These are phyloP conservation scores for Mycena floridula DNA, from an alignment of 768 basidiomycete genomes.

Conservation along the genomic window DNA sequence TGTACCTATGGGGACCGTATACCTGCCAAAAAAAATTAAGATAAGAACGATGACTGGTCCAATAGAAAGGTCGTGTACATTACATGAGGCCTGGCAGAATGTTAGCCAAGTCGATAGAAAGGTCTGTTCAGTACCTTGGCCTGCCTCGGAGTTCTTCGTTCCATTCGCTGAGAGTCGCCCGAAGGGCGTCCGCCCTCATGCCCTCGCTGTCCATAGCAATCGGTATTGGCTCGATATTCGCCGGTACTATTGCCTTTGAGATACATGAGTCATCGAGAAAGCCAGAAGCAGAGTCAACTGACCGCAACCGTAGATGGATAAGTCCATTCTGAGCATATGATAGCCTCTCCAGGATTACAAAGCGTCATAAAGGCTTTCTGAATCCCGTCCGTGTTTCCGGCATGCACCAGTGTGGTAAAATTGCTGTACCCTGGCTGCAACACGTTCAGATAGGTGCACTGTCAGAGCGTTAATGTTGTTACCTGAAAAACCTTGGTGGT, in stretches of 20 bases:
- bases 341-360: conserved; percentile 57
- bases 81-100: conserved; percentile 50
- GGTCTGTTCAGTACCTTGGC: too few relatives aligned
- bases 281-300: conserved; percentile 21
- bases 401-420: conserved; percentile 48
- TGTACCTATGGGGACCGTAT: too few relatives aligned
- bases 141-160: conserved; percentile 50
- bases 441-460: conserved; percentile 43
- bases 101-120: not conserved
- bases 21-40: too few relatives aligned
- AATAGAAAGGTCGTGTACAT: too few relatives aligned
- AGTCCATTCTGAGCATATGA: conserved; percentile 65
- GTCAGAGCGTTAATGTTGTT: too few relatives aligned
- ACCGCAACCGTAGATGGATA: conserved; percentile 55
- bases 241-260: not conserved
- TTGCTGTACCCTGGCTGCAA: conserved; percentile 58
- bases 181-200: conserved; percentile 56
- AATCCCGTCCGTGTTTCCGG: conserved; percentile 74
- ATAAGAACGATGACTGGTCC: too few relatives aligned
- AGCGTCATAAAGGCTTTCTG: conserved; percentile 51
- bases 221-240: conserved; percentile 41
- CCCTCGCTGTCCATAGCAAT: conserved; percentile 68
- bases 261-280: not conserved
- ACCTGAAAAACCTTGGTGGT: conserved; percentile 46
- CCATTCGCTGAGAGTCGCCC: conserved; percentile 60